Conservation (phyloP, 371 early-diverging fungal genomes). For the Mortierella sp. region DNA sequence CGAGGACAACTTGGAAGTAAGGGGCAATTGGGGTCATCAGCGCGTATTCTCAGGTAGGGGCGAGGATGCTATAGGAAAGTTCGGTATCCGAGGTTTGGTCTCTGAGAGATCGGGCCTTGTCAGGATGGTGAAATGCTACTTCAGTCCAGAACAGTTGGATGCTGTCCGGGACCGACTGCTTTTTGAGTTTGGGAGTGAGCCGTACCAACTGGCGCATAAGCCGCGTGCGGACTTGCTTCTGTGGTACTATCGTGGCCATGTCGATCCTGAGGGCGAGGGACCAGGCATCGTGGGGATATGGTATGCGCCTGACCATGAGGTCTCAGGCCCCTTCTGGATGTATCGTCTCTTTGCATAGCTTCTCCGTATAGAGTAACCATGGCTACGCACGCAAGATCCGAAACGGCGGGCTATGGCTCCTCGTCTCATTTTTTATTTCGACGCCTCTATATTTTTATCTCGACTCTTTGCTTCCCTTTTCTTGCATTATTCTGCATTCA, state of each 20-base stretch:
- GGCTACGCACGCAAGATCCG: too few species aligned
- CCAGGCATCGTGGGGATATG: constrained; percentile 14
- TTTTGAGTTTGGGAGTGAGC: constrained; percentile 13
- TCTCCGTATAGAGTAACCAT: too few species aligned
- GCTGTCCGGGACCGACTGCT: neutral
- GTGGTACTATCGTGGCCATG: constrained; percentile 18
- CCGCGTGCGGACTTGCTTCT: neutral
- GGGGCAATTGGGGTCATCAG: constrained; percentile 16
- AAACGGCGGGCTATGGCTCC: too few species aligned
- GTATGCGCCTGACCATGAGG: constrained; percentile 15
- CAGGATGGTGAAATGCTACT: constrained; percentile 21
- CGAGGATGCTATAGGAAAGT: constrained; percentile 12
- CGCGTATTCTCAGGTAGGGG: constrained; percentile 28
- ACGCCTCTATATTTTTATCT: too few species aligned
- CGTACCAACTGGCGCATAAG: constrained; percentile 1
- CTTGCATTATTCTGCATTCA: too few species aligned
- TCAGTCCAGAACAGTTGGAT: neutral
- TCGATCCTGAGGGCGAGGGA: constrained; percentile 5
- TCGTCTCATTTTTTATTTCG: too few species aligned
- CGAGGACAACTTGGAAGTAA: constrained; percentile 6
- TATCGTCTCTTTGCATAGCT: constrained; percentile 2
- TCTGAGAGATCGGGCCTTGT: constrained; percentile 22
- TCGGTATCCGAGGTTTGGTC: constrained; percentile 17
- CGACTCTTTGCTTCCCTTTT: too few species aligned
- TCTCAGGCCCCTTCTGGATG: constrained; percentile 22